Conservation (phyloP, 306 rosid species). For the Trifolium repens region DNA sequence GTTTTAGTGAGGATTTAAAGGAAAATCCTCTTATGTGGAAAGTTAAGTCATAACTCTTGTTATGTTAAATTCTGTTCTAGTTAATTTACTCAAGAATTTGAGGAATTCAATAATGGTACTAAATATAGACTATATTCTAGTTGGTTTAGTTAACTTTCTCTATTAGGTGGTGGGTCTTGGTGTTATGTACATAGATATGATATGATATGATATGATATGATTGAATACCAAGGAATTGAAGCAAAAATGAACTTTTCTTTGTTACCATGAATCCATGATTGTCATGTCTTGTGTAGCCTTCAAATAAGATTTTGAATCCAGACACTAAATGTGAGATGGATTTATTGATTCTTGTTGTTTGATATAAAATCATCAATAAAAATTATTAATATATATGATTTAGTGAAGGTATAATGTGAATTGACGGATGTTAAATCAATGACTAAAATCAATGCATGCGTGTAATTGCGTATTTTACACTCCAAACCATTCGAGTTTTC, state of each 20-base stretch:
- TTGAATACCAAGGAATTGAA: slow-evolving; percentile 37
- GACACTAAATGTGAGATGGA: too few species aligned
- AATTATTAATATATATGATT: too few species aligned
- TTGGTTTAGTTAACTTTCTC: slow-evolving; percentile 21
- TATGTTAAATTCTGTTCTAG: slow-evolving; percentile 37
- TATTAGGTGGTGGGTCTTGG: slow-evolving; percentile 28
- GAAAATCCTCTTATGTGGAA: slow-evolving; percentile 36
- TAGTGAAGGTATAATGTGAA: too few species aligned
- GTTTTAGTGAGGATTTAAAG: slow-evolving; percentile 38
- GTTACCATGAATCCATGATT: background rate
- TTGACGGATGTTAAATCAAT: too few species aligned
- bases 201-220: background rate
- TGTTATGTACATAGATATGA: slow-evolving; percentile 34
- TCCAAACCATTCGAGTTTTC: background rate
- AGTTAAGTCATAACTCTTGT: slow-evolving; percentile 18
- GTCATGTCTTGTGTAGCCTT: too few species aligned
- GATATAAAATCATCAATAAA: too few species aligned
- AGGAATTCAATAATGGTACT: slow-evolving; percentile 30
- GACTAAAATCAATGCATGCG: too few species aligned
- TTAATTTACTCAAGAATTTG: slow-evolving; percentile 28
- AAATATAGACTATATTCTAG: slow-evolving; percentile 18
- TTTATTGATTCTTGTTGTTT: too few species aligned
- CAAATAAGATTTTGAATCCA: too few species aligned
- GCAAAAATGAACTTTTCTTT: slow-evolving; percentile 33
- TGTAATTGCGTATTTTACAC: too few species aligned